Evolutionary conservation across 345 rosid species (phyloP).

Genomic region (Anacardium occidentale): DNA sequence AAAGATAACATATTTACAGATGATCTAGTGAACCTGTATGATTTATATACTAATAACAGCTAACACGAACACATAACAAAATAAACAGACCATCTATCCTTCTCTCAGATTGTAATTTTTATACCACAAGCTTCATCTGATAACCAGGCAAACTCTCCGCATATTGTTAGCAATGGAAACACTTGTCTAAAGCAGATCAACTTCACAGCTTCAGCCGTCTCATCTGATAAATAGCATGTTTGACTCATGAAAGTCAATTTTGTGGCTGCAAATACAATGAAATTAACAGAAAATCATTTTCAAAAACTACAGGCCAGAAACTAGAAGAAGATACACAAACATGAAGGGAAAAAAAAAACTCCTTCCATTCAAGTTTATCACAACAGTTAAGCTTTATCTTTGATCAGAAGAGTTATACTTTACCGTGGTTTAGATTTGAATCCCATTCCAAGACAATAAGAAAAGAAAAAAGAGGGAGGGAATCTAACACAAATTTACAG

Average conservation of each 20-base stretch:
- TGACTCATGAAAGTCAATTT: slow-evolving; percentile 13
- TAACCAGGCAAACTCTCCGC: background rate
- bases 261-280: slow-evolving; percentile 10
- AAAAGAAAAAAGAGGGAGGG: background rate
- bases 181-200: background rate
- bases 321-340: background rate
- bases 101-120: background rate
- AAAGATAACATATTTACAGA: background rate
- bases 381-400: background rate
- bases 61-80: background rate
- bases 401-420: background rate
- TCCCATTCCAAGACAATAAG: background rate
- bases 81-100: background rate
- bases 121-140: background rate
- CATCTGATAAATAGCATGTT: background rate
- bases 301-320: background rate
- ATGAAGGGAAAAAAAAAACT: background rate
- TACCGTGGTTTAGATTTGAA: background rate
- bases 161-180: background rate
- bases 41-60: background rate
- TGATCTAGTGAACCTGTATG: background rate
- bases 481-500: no score
- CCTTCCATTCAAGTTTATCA: background rate
- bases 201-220: background rate
- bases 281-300: background rate